phyloP scores from a whole-genome alignment of 2,329 filamentous ascomycete species.

The Leptodontidium sp. region DNA sequence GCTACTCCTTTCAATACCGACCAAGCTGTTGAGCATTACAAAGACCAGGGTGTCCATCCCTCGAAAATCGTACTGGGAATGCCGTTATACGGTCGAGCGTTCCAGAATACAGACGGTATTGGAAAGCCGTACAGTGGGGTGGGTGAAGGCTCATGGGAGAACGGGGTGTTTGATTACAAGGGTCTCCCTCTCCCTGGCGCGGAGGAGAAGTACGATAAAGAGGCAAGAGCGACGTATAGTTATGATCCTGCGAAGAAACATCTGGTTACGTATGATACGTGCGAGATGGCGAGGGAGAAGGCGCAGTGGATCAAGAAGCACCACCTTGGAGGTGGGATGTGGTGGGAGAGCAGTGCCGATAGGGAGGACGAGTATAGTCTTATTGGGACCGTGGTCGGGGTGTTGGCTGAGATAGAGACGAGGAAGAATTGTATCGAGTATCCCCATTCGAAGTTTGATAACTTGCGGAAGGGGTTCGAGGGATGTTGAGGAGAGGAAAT shows the following conservation, averaged over 20 bases:
- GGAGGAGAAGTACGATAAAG: slow-evolving; percentile 68
- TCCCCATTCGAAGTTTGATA: slow-evolving; percentile 75
- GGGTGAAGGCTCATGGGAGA: slow-evolving; percentile 84
- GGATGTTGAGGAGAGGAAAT: slow-evolving; percentile 5
- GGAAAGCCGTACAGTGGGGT: slow-evolving; percentile 75
- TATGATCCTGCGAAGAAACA: slow-evolving; percentile 70
- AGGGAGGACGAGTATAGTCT: slow-evolving; percentile 71
- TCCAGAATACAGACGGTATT: slow-evolving; percentile 78
- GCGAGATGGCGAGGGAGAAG: slow-evolving; percentile 71
- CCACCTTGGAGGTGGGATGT: slow-evolving; percentile 89
- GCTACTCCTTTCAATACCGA: slow-evolving; percentile 82
- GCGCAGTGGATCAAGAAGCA: slow-evolving; percentile 72
- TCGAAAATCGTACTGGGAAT: slow-evolving; percentile 88
- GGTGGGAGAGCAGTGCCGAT: slow-evolving; percentile 85
- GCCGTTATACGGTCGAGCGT: slow-evolving; percentile 90
- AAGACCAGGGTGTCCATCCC: slow-evolving; percentile 66
- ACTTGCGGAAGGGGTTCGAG: slow-evolving; percentile 66
- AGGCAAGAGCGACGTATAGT: slow-evolving; percentile 77
- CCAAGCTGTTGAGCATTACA: slow-evolving; percentile 76
- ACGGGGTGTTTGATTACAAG: slow-evolving; percentile 90
- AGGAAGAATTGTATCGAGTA: slow-evolving; percentile 68
- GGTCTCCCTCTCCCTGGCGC: slow-evolving; percentile 75
- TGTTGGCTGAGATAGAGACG: slow-evolving; percentile 62
- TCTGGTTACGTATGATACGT: slow-evolving; percentile 83
- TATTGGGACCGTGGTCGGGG: slow-evolving; percentile 69